Percentiles rank a stretch among this genome's conserved stretches.
phyloP scores from a whole-genome alignment of 2,329 filamentous ascomycete species.

The Xylaria sp. region DNA sequence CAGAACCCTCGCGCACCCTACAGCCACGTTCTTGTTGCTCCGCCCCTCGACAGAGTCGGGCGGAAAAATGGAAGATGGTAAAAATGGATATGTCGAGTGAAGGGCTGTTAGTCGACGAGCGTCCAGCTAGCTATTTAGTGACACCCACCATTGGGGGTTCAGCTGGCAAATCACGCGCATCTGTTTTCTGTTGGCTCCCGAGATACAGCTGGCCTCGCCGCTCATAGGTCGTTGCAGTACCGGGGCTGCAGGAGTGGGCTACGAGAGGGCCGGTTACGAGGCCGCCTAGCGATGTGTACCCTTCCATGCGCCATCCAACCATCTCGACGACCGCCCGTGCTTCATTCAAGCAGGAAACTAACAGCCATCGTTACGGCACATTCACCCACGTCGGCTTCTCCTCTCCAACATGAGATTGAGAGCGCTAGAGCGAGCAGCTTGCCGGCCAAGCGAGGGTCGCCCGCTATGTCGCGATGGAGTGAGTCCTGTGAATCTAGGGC shows the following conservation, averaged over 20 bases:
- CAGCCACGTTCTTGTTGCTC: constrained; percentile 1
- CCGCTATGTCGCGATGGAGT: not conserved
- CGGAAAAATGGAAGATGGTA: not conserved
- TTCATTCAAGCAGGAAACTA: constrained; percentile 15
- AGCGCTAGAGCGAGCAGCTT: constrained; percentile 9
- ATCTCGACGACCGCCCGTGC: constrained; percentile 14
- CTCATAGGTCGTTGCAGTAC: constrained; percentile 20
- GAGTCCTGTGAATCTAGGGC: not conserved
- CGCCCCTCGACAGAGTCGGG: not conserved
- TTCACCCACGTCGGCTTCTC: constrained; percentile 7
- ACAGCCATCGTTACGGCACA: constrained; percentile 18
- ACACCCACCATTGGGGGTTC: constrained; percentile 26
- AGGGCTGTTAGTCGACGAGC: constrained; percentile 22
- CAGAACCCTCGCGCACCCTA: not conserved
- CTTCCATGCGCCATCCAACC: constrained; percentile 7
- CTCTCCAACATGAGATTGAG: constrained; percentile 9
- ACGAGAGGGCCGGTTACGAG: constrained; percentile 7
- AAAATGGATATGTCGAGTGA: constrained; percentile 1
- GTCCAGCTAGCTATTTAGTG: constrained; percentile 15
- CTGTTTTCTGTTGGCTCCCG: constrained; percentile 32
- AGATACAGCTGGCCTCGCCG: constrained; percentile 17
- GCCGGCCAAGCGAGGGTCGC: not conserved
- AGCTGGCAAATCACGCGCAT: constrained; percentile 28
- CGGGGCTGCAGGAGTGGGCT: constrained; percentile 12
- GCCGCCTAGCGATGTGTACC: constrained; percentile 8